Percentiles rank a stretch among this genome's conserved stretches.
Evolutionary conservation across 768 basidiomycete species (phyloP).

Genomic region (Coprinellus aureogranulatus): DNA sequence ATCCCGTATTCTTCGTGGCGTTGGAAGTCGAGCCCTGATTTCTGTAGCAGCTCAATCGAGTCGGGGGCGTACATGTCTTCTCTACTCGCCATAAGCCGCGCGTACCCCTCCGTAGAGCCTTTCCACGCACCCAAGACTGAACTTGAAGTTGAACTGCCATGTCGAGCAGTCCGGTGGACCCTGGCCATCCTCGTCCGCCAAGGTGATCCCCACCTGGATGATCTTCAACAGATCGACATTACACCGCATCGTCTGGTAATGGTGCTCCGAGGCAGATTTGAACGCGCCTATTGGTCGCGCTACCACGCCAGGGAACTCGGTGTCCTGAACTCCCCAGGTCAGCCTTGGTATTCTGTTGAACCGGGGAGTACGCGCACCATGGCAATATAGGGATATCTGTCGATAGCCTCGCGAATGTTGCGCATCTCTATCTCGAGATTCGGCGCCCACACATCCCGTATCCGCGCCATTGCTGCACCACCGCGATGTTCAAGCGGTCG

Average conservation of each 20-base stretch:
- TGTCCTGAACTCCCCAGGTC: constrained; percentile 68
- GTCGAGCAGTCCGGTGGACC: constrained; percentile 87
- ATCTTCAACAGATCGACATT: constrained; percentile 98
- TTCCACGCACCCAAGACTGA: constrained; percentile 64
- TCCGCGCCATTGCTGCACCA: constrained; percentile 78
- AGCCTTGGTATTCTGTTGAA: constrained; percentile 20
- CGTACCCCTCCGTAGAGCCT: neutral
- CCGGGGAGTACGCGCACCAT: constrained; percentile 66
- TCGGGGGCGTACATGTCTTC: constrained; percentile 99
- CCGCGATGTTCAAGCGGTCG: no score
- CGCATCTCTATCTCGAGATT: constrained; percentile 94
- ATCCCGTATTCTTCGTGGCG: constrained; percentile 93
- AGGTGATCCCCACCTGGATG: constrained; percentile 94
- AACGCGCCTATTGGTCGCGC: constrained; percentile 95
- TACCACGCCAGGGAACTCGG: constrained; percentile 98
- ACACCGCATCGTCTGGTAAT: constrained; percentile 99
- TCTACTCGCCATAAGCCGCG: constrained; percentile 36
- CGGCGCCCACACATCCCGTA: constrained; percentile 93
- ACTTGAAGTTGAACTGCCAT: constrained; percentile 99
- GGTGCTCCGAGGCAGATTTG: constrained; percentile 96
- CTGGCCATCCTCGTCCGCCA: constrained; percentile 92
- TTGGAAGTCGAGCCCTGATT: constrained; percentile 94
- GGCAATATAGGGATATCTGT: constrained; percentile 89
- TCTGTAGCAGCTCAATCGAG: constrained; percentile 89
- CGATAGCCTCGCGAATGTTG: constrained; percentile 81